Evolutionary conservation across 176 grass and related monocot species (phyloP), one percentile per base, ranked within the genome.

Genomic region (Typha latifolia): DNA sequence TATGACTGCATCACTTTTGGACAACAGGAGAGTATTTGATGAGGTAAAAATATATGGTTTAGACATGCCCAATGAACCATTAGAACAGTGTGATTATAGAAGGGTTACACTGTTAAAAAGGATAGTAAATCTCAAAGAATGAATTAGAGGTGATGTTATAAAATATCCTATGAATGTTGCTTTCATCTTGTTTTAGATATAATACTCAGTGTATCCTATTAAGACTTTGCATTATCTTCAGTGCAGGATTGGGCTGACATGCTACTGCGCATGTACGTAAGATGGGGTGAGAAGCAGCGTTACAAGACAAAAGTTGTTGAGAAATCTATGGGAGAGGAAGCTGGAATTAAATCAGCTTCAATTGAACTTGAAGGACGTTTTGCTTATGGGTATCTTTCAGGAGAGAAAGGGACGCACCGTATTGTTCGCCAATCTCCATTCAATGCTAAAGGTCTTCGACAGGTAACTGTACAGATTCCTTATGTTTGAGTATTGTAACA

Each of bases 171-270:
- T 37, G 34, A 37, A 37, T 37, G 34, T 37, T 37, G 34, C 34
- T 37, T 37, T 37, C 34, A 37, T 6, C 4, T 37, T 0, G 34
- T 37, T 37, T 37, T 18, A 20, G 19, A 57, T 57, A 57, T 18
- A 20, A n/a, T 57, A 14, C 14, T 21, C n/a, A 57, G 15, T 66
- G 29, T 20, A 52, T 70, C 78, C 71, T 70, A 48, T 73, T 90
- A 67, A 80, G 75, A 73, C 26, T 70, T 66, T 66, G 55, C 51
- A 67, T 86, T 63, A 74, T 74, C 53, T 91, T 70, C 82, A 85
- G 82, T 84, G 78, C 84, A 97, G 93, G 93, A 92, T 78, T 97
- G 93, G 88, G 85, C 93, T 69, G 88, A 97, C 19, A 92, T 92
- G 88, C 80, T 97, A 63, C 82, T 97, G 48, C 77, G 93, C 63